phyloP scores from a whole-genome alignment of 306 rosid species.

The Bauhinia variegata region DNA sequence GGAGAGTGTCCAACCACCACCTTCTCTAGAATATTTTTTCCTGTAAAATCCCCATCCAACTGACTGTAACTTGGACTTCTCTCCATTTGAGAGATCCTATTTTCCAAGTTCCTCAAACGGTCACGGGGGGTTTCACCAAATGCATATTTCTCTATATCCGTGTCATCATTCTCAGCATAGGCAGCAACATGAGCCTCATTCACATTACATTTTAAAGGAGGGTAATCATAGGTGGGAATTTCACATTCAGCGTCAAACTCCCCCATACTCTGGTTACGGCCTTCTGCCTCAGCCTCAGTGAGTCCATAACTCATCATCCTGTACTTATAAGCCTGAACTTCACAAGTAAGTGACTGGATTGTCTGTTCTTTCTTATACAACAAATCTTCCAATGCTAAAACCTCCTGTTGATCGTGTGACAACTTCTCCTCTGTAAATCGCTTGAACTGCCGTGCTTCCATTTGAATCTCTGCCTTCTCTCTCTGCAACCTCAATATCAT shows the following conservation, averaged over 20 bases:
- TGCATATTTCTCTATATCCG: conserved; percentile 84
- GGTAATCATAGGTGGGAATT: conserved; percentile 68
- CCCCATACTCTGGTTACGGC: conserved; percentile 37
- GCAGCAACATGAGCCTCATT: conserved; percentile 49
- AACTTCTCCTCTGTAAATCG: conserved; percentile 88
- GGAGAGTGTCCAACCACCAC: conserved; percentile 88
- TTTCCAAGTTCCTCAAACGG: conserved; percentile 72
- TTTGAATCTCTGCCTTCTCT: conserved; percentile 97
- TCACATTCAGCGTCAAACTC: conserved; percentile 61
- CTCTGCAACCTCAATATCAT: conserved; percentile 97
- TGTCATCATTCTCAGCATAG: conserved; percentile 60
- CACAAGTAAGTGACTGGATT: conserved; percentile 89
- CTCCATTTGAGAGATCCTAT: conserved; percentile 83
- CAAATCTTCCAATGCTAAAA: conserved; percentile 75
- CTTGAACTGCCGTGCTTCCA: conserved; percentile 98
- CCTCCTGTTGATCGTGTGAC: conserved; percentile 84
- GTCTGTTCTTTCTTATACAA: conserved; percentile 89
- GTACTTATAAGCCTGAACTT: conserved; percentile 88
- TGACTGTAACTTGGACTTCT: conserved; percentile 62
- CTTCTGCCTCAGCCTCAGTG: conserved; percentile 73
- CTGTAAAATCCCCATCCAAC: conserved; percentile 63
- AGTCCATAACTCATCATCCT: conserved; percentile 92
- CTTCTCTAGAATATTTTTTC: conserved; percentile 72
- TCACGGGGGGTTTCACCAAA: conserved; percentile 86
- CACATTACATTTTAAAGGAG: conserved; percentile 78